Conservation (phyloP, 257 asterid genomes). For the Sherardia arvensis region DNA sequence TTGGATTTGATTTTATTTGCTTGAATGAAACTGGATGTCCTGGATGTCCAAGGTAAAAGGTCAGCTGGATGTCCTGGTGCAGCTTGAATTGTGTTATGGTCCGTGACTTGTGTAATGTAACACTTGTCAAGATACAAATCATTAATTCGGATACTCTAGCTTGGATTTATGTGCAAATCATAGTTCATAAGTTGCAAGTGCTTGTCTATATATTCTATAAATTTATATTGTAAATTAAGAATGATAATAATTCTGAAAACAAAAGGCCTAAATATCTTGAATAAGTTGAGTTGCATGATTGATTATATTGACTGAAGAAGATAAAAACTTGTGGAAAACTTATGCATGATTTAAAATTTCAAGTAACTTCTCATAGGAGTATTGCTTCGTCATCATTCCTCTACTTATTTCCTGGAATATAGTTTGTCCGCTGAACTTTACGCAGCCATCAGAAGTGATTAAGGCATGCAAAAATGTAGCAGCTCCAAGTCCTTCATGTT, state of each 20-base stretch:
- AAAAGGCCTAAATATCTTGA: neutral
- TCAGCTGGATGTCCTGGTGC: neutral
- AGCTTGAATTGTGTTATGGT: neutral
- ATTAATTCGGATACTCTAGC: neutral
- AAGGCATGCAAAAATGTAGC: slow-evolving; percentile 65
- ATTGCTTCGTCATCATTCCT: neutral
- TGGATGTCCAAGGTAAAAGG: no score
- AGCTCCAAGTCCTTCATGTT: slow-evolving; percentile 83
- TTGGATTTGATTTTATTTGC: neutral
- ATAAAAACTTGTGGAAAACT: neutral
- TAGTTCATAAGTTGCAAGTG: neutral
- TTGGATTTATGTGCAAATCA: neutral
- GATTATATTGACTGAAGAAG: neutral
- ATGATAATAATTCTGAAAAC: neutral
- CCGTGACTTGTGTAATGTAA: neutral
- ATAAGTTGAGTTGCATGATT: neutral
- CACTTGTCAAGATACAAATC: neutral
- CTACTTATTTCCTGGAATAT: slow-evolving; percentile 14
- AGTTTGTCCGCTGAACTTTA: slow-evolving; percentile 88
- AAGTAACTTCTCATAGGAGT: neutral
- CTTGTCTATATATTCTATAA: no score
- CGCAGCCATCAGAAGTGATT: slow-evolving; percentile 72
- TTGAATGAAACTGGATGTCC: neutral
- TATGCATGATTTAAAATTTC: neutral
- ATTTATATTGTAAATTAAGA: neutral